Evolutionary conservation across 1,284 basidiomycete genomes (phyloP), one percentile per base, ranked within the genome.

Genomic region (Stygiomarasmius scandens): DNA sequence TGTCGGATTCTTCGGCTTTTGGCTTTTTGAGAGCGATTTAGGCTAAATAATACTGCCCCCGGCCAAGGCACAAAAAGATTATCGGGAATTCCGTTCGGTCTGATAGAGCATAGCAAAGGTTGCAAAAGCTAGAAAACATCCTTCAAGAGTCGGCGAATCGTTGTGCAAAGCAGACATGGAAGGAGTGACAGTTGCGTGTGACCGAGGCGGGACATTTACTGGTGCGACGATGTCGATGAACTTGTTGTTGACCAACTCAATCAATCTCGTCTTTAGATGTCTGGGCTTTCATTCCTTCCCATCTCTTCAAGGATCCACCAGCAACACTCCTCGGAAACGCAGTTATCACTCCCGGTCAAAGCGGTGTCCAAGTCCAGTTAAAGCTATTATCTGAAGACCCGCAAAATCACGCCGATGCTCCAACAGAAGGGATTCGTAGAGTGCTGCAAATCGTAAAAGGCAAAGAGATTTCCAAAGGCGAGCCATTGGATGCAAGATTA

Each of bases 351-450:
- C 20, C 43, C 6, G 49, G 41, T 25, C 29, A 47, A 16, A 29
- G 51, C 20, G 55, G 55, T 20, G 44, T 52, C 20, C 49, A 52
- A 36, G 44, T 52, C 3, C 55, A 48, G 22, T 41, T 52, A 10
- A 52, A 52, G 44, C 23, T 52, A 8, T 29, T 57, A 12, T 52
- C 50, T 12, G 49, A 52, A 47, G 49, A 57, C 32, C 55, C 50
- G 16, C 43, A 38, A 10, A 88, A 89, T 69, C 91, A 92, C 69
- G 67, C 72, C 14, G 89, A 91, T 71, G 89, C 89, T 1, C 89
- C 89, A 0, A 87, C 84, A 0, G 86, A 87, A 69, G 89, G 86
- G 3, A 84, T 90, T 53, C 73, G 89, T 2, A 74, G 89, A 11
- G 80, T 90, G 2, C 75, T 91, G 1, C 86, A 90, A 70, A 76